Evolutionary conservation across 2,329 filamentous ascomycete genomes (phyloP).

Genomic region (Cladophialophora yegresii): DNA sequence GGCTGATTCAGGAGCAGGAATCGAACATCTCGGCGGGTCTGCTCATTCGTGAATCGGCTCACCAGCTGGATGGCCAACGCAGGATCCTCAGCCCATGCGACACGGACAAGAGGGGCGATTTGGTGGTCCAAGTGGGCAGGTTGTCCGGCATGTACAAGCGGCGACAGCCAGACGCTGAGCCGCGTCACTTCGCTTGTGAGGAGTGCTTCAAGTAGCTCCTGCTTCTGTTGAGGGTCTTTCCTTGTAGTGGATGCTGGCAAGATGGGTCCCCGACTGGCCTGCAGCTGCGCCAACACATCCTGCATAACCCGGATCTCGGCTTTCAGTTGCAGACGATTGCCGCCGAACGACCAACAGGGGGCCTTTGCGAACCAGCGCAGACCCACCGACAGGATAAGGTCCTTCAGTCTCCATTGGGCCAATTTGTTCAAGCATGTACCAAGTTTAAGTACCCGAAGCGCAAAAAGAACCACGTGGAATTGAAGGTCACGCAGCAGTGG

Average conservation of each 20-base stretch:
- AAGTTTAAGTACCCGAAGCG: constrained; percentile 72
- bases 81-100: constrained; percentile 84
- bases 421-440: constrained; percentile 65
- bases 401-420: constrained; percentile 80
- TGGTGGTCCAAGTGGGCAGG: constrained; percentile 37
- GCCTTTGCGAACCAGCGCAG: constrained; percentile 84
- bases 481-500: constrained; percentile 90
- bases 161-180: constrained; percentile 85
- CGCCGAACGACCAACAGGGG: constrained; percentile 90
- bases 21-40: constrained; percentile 73
- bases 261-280: constrained; percentile 64
- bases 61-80: constrained; percentile 83
- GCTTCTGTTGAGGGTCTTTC: constrained; percentile 72
- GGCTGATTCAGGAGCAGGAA: constrained; percentile 79
- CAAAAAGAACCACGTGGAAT: constrained; percentile 83
- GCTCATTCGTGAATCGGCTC: constrained; percentile 74
- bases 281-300: constrained; percentile 71
- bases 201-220: constrained; percentile 77
- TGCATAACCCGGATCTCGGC: constrained; percentile 81
- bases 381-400: constrained; percentile 81
- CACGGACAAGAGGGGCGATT: constrained; percentile 67
- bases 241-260: constrained; percentile 52
- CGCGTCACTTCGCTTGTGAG: constrained; percentile 82
- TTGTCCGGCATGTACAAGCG: constrained; percentile 59
- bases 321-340: constrained; percentile 89